Evolutionary conservation across 2,329 filamentous ascomycete genomes (phyloP).

Genomic region (Colletotrichum scovillei): DNA sequence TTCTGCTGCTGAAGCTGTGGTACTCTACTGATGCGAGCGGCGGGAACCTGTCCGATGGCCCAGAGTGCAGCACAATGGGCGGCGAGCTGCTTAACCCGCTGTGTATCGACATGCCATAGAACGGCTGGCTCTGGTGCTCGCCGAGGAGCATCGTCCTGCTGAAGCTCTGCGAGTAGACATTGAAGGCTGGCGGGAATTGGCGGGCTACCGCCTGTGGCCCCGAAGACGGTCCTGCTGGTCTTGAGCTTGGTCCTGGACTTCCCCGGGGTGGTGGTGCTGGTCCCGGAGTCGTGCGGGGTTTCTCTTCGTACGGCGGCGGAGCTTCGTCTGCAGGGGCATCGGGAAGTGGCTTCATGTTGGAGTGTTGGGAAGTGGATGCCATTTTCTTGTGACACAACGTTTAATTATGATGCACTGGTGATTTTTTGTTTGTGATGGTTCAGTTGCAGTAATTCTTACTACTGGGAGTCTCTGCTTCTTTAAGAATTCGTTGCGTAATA

Average conservation of each 20-base stretch:
- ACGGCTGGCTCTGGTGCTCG: constrained; percentile 33
- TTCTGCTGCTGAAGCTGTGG: constrained; percentile 27
- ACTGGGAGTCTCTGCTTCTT: neutral
- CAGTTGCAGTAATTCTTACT: neutral
- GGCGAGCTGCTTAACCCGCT: constrained; percentile 29
- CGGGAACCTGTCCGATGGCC: constrained; percentile 26
- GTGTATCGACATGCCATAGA: constrained; percentile 35
- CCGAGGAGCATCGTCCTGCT: constrained; percentile 34
- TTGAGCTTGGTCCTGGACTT: neutral
- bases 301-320: constrained; percentile 32
- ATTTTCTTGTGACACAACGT: neutral
- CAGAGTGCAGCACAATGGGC: constrained; percentile 36
- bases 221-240: neutral
- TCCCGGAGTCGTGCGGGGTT: constrained; percentile 11
- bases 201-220: constrained; percentile 25
- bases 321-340: constrained; percentile 14
- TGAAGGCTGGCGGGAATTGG: constrained; percentile 37
- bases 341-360: constrained; percentile 12
- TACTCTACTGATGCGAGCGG: constrained; percentile 35
- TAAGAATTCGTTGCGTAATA: neutral
- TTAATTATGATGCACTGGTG: neutral
- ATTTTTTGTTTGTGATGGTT: neutral
- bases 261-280: neutral
- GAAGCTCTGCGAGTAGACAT: constrained; percentile 35
- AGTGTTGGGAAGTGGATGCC: neutral